Evolutionary conservation across 2,329 filamentous ascomycete species (phyloP), one percentile per base, ranked within the genome.

Genomic region (Chrysosporium queenslandicum): DNA sequence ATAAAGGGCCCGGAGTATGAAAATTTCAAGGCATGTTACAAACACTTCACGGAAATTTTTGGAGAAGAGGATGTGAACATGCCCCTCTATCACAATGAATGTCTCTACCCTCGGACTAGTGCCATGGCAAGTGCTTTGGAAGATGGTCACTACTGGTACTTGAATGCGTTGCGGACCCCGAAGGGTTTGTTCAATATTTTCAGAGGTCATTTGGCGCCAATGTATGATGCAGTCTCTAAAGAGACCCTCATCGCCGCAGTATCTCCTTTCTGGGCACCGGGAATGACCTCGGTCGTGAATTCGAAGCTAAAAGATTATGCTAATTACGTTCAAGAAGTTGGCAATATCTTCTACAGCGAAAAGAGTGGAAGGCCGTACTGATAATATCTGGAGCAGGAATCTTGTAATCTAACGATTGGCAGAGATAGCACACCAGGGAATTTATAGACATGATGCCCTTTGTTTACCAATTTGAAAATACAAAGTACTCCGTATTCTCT

Each of bases 231-330:
- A 32, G 21, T 20, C 3, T 12, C 45, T 21, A 21, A 43, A 43
- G 27, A 43, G 5, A 14, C 3, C 9, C 29, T 49, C 14, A 1
- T 1, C 8, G 29, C 20, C 14, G 32, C 16, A 18, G 14, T 55
- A n/a, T 54, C 52, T 14, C 30, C 52, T 23, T 56, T 55, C 32
- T 54, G 52, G 55, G 47, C 23, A 32, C 41, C 27, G 29, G 29
- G 23, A 18, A 56, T 56, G 53, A 50, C 32, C 34, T 50, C 37
- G 32, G 54, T 56, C 46, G 50, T 56, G n/a, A 8, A 55, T 16
- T 43, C n/a, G 11, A 56, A 56, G 18, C 3, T 43, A 25, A 18
- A 46, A 27, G 18, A 50, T 11, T 18, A 32, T n/a, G 5, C 45
- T 18, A 47, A 29, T 27, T 56, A 56, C 27, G 32, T n/a, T 3